These are phyloP conservation scores for Ampelomyces quisqualis DNA, from an alignment of 2,329 filamentous ascomycete genomes.

Conservation along the genomic window DNA sequence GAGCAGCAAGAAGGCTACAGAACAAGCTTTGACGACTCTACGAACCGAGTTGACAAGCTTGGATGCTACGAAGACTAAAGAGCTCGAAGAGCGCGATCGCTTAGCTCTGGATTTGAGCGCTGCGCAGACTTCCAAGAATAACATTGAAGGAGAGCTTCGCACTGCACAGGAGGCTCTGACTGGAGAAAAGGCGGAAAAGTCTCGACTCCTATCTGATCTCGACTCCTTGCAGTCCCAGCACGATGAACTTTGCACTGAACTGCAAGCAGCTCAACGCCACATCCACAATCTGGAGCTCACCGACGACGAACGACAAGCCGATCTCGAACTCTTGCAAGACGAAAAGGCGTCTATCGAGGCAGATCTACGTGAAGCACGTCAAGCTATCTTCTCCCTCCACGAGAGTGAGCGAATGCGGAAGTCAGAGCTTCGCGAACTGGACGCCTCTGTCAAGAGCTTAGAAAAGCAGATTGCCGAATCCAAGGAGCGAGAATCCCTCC, in stretches of 20 bases:
- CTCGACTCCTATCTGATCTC: conserved; percentile 24
- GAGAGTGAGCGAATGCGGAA: conserved; percentile 23
- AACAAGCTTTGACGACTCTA: conserved; percentile 25
- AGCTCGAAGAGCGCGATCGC: conserved; percentile 14
- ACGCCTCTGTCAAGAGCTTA: conserved; percentile 21
- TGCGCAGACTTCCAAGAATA: conserved; percentile 15
- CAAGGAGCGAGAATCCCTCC: conserved; percentile 16
- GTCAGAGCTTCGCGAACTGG: conserved; percentile 25
- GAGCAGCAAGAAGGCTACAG: conserved; percentile 19
- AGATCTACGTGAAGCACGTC: conserved; percentile 21
- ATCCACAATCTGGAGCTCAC: conserved; percentile 21
- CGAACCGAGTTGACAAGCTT: conserved; percentile 20
- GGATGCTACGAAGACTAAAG: conserved; percentile 13
- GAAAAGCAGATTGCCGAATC: conserved; percentile 24
- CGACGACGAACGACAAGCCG: conserved; percentile 17
- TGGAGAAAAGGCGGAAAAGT: conserved; percentile 15
- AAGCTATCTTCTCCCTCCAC: conserved; percentile 21
- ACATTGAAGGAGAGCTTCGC: conserved; percentile 24
- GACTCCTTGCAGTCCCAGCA: conserved; percentile 18
- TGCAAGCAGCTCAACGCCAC: conserved; percentile 24
- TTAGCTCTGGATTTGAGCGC: conserved; percentile 28
- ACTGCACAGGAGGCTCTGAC: conserved; percentile 12
- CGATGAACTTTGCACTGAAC: conserved; percentile 16
- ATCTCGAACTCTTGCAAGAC: conserved; percentile 21
- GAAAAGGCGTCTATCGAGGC: conserved; percentile 23